phyloP scores from a whole-genome alignment of 163 green algal species.

The Scenedesmus sp. region DNA sequence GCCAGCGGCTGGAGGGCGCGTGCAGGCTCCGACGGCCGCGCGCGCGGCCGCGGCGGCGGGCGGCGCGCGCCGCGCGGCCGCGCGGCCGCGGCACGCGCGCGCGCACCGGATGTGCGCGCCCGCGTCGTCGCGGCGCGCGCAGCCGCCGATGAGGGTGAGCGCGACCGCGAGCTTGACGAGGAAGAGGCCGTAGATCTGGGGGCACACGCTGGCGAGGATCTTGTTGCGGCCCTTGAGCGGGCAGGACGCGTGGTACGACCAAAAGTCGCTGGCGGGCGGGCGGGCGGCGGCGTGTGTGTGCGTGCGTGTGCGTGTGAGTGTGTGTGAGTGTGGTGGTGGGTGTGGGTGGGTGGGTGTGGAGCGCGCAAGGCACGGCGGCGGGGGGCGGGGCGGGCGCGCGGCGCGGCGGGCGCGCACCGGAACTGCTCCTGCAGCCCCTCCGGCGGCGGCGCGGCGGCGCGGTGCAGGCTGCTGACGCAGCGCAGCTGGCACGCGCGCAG shows the following conservation, averaged over 20 bases:
- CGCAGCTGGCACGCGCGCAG: conserved; percentile 70
- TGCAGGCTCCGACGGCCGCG: too few relatives aligned
- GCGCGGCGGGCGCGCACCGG: too few relatives aligned
- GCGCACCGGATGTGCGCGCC: conserved; percentile 42
- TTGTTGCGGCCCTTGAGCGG: conserved; percentile 75
- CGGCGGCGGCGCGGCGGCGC: background rate
- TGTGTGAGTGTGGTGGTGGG: too few relatives aligned
- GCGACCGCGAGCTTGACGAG: conserved; percentile 80
- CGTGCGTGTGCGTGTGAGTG: too few relatives aligned
- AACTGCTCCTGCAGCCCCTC: conserved; percentile 27
- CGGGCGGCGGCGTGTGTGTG: too few relatives aligned
- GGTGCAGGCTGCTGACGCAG: conserved; percentile 29
- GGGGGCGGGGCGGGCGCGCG: too few relatives aligned
- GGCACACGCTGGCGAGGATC: conserved; percentile 80
- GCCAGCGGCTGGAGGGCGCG: too few relatives aligned
- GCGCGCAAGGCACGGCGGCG: too few relatives aligned
- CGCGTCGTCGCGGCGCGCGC: conserved; percentile 49
- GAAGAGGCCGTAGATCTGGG: conserved; percentile 60
- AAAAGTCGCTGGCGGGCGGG: conserved; percentile 47
- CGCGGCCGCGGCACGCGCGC: too few relatives aligned
- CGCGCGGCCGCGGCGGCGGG: too few relatives aligned
- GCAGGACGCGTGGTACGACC: conserved; percentile 39
- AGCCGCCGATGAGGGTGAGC: conserved; percentile 88
- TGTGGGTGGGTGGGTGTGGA: too few relatives aligned
- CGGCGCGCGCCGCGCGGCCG: too few relatives aligned